Conservation (phyloP, 2,329 filamentous ascomycete species). For the Pseudocercospora eumusae region DNA sequence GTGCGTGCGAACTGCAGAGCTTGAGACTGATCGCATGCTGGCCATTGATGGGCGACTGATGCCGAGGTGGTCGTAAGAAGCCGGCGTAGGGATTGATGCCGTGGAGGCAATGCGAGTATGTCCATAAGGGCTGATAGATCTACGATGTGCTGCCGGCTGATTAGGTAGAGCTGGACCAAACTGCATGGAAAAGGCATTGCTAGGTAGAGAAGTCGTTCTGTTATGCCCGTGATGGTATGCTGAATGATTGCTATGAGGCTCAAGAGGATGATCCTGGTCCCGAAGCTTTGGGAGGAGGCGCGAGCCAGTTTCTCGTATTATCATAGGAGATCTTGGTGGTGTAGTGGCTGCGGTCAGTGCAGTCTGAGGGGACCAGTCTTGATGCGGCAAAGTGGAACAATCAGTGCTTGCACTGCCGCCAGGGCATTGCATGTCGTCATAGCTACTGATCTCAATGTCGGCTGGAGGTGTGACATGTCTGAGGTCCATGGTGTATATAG, state of each 20-base stretch:
- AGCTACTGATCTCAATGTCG: constrained; percentile 35
- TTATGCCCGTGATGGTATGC: constrained; percentile 27
- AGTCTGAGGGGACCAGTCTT: constrained; percentile 39
- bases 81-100: constrained; percentile 25
- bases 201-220: constrained; percentile 35
- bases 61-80: constrained; percentile 25
- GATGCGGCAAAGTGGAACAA: constrained; percentile 30
- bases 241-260: constrained; percentile 17
- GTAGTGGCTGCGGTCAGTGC: constrained; percentile 36
- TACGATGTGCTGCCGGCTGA: constrained; percentile 23
- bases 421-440: constrained; percentile 33
- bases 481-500: constrained; percentile 44
- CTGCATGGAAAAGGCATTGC: constrained; percentile 33
- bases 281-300: constrained; percentile 34
- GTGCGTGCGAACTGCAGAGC: constrained; percentile 34
- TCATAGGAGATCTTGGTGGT: constrained; percentile 36
- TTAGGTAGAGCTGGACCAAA: constrained; percentile 32
- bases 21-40: constrained; percentile 33
- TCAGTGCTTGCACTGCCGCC: constrained; percentile 38
- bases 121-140: constrained; percentile 34
- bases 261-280: constrained; percentile 37
- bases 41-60: constrained; percentile 32
- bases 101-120: constrained; percentile 18
- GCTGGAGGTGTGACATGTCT: constrained; percentile 51
- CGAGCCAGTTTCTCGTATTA: constrained; percentile 35